Base-by-base conservation (phyloP, 1,284 basidiomycete species). In the Sanghuangporus sanghuang region DNA sequence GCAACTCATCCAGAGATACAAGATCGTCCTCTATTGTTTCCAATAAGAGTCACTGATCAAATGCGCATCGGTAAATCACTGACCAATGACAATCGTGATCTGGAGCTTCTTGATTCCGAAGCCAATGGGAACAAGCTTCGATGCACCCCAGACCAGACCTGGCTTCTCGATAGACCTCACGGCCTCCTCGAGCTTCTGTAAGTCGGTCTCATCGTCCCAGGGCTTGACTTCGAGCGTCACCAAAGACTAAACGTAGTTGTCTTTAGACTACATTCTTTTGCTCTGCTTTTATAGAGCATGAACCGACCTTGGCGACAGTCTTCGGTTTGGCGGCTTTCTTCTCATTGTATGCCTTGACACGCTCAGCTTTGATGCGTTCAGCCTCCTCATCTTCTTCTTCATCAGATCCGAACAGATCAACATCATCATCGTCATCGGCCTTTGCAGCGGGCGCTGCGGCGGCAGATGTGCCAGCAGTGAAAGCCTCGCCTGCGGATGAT, bases 141-240 rank as follows among this genome's bases (percentile, higher is more conserved):
- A 90, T 60, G 85, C 83, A 76, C 95, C 95, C 96, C 97, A 99
- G 61, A 98, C 85, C 68, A 99, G 89, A 74, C 97, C 96, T 64
- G 93, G 90, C 82, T 86, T 81, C 77, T 95, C 86, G 72, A 99
- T 89, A 36, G 90, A 88, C 68, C 96, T 90, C 63, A 99, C 95
- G 50, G 81, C 72, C 49, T 82, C 77, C 79, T 99, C 96, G 70
- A 99, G 83, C 62, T 80, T 90, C 60, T 75, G 83, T 94, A 99
- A 95, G 80, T 98, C 93, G 66, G 96, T 99, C 83, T 98, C 95
- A 76, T 98, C 96, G 76, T 99, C 96, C 96, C 96, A 96, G 56
- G 96, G 96, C 81, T 98, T 99, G 68, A 99, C 95, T 70, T 98
- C 95, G 71, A 98, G 81, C 61, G 97, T 99, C 61, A 96, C 94